These are phyloP conservation scores for Aspergillus sclerotioniger DNA, from an alignment of 495 filamentous ascomycete genomes.

Conservation along the genomic window DNA sequence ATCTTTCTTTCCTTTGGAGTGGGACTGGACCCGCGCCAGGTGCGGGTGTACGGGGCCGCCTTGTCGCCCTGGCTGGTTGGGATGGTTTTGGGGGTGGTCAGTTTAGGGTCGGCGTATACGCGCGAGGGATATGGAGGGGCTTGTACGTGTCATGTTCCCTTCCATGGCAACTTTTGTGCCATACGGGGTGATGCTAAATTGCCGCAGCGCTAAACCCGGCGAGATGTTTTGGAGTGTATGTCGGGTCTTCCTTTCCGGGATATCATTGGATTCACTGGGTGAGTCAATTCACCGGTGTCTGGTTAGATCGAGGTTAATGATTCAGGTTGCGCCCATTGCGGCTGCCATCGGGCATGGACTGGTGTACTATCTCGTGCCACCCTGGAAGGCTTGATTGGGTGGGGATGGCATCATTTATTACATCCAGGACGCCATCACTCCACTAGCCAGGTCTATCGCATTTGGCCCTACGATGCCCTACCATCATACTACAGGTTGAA, in stretches of 20 bases:
- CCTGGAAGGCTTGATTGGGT: slow-evolving; percentile 13
- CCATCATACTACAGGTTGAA: too few relatives aligned
- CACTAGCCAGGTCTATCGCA: too few relatives aligned
- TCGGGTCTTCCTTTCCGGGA: slow-evolving; percentile 26
- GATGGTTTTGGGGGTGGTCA: slow-evolving; percentile 42
- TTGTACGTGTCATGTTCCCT: slow-evolving; percentile 18
- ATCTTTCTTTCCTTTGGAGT: slow-evolving; percentile 46
- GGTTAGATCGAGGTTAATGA: background rate
- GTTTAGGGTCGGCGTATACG: slow-evolving; percentile 43
- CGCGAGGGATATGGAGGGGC: slow-evolving; percentile 43
- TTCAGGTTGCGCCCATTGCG: slow-evolving; percentile 24
- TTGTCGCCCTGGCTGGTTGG: slow-evolving; percentile 53
- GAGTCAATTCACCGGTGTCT: too few relatives aligned
- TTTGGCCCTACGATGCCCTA: too few relatives aligned
- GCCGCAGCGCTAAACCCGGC: slow-evolving; percentile 29
- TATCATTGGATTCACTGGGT: slow-evolving; percentile 40
- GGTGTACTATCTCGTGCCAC: slow-evolving; percentile 25
- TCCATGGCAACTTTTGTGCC: background rate
- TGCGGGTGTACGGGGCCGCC: slow-evolving; percentile 46
- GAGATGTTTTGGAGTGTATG: slow-evolving; percentile 31
- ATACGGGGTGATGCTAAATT: background rate
- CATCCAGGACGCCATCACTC: too few relatives aligned
- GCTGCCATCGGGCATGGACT: slow-evolving; percentile 25
- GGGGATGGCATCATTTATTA: too few relatives aligned
- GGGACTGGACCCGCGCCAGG: slow-evolving; percentile 55